Base-by-base conservation (phyloP, 2,329 filamentous ascomycete genomes). In the Grosmannia huntii region DNA sequence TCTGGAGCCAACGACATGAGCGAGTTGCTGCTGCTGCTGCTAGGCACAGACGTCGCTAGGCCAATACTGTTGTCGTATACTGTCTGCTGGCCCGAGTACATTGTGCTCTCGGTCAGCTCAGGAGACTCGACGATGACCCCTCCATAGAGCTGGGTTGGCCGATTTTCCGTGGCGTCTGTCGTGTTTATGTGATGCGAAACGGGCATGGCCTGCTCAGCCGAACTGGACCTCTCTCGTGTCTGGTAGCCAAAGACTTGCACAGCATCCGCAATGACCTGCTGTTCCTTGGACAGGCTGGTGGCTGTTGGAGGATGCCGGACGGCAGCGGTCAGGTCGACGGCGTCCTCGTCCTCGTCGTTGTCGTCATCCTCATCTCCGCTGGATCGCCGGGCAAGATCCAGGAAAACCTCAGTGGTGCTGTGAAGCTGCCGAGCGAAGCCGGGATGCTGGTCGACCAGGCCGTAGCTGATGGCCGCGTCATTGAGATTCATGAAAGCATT, bases 401-500 rank as follows among this genome's bases (percentile, higher is more conserved):
- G 72, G 59, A 90, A 83, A 38, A 73, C 79, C 64, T 83, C 76
- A 0, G 78, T 82, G 14, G 81, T 76, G 5, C 72, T 69, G 53
- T 78, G 78, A 14, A 90, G 72, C 55, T 82, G 77, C 31, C 74
- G 73, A 4, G 77, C 78, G 46, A 87, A 75, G 19, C 79, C 76
- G 0, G 85, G 79, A 9, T 79, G 75, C 38, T 75, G 68, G 38
- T 81, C 74, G 9, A 85, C 70, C 23, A 87, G 66, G n/a, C 83
- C 81, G 58, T 80, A 76, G 36, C 73, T 70, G 25, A 83, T 66
- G 2, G 82, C 78, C 46, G 79, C 79, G 62, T 88, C 81, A 61
- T 87, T 82, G 27, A 92, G 79, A 36, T 75, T 76, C 63, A 83
- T 73, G 64, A 95, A 90, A 0, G 83, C 80, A 56, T 78, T 82